Percentiles rank a stretch among this genome's conserved stretches.
Conservation (phyloP, 768 basidiomycete species). For the Suillus paluster region DNA sequence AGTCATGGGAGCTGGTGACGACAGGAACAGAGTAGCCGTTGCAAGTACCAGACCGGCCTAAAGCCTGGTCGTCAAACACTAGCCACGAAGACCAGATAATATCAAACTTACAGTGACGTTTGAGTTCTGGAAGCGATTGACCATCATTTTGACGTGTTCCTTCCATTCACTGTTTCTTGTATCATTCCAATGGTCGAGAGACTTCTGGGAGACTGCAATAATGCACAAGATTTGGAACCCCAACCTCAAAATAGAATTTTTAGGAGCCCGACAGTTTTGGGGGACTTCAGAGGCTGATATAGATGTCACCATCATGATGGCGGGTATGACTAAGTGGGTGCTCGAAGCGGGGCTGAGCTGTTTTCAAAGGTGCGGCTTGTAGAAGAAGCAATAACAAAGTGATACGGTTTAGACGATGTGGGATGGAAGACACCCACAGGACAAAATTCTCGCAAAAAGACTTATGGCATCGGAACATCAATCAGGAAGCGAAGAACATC, state of each 20-base stretch:
- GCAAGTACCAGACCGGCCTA: slow-evolving; percentile 4
- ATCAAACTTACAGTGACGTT: slow-evolving; percentile 3
- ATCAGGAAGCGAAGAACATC: too few species aligned
- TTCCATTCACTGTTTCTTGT: not conserved
- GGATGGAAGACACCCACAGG: not conserved
- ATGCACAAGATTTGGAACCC: not conserved
- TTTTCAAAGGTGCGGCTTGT: not conserved
- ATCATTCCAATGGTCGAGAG: slow-evolving; percentile 2
- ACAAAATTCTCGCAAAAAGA: not conserved
- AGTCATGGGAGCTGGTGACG: not conserved
- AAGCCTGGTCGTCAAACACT: not conserved
- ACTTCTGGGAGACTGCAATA: not conserved
- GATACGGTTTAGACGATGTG: not conserved
- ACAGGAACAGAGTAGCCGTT: slow-evolving; percentile 1
- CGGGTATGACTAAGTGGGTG: not conserved
- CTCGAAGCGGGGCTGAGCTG: not conserved
- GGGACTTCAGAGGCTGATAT: not conserved
- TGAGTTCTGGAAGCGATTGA: slow-evolving; percentile 1
- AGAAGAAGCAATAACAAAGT: not conserved
- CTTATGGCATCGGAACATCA: too few species aligned
- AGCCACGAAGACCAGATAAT: not conserved
- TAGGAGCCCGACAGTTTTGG: not conserved
- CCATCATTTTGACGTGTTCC: not conserved
- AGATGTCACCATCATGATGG: not conserved
- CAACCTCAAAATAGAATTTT: not conserved